phyloP scores from a whole-genome alignment of 495 filamentous ascomycete species.

The Tuber umbilicatum region DNA sequence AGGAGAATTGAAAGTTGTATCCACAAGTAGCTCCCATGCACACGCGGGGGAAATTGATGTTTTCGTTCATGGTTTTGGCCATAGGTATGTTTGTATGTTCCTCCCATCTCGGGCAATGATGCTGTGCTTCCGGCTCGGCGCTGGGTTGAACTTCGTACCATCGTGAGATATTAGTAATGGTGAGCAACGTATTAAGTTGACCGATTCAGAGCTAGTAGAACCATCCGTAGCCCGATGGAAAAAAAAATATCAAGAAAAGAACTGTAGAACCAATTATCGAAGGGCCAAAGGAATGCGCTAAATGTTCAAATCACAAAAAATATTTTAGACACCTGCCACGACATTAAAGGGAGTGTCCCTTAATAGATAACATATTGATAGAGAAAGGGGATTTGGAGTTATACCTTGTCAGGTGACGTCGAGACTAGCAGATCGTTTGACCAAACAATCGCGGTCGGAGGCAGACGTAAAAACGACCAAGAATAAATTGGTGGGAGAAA shows the following conservation, averaged over 20 bases:
- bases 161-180: slow-evolving; percentile 17
- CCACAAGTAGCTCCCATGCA: slow-evolving; percentile 21
- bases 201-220: slow-evolving; percentile 11
- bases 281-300: background rate
- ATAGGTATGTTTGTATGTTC: slow-evolving; percentile 11
- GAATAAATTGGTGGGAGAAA: background rate
- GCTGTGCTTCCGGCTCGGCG: background rate
- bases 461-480: background rate
- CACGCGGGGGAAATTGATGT: slow-evolving; percentile 12
- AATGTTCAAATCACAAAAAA: background rate
- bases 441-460: background rate
- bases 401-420: background rate
- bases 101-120: slow-evolving; percentile 7
- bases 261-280: background rate
- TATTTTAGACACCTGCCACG: background rate
- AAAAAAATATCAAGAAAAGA: background rate
- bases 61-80: slow-evolving; percentile 40
- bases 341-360: background rate
- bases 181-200: slow-evolving; percentile 20
- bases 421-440: background rate
- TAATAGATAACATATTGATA: background rate
- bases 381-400: background rate
- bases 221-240: slow-evolving; percentile 17
- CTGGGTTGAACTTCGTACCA: slow-evolving; percentile 16
- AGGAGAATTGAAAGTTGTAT: slow-evolving; percentile 20